phyloP scores from a whole-genome alignment of 495 filamentous ascomycete genomes.

The Eremomyces bilateralis region DNA sequence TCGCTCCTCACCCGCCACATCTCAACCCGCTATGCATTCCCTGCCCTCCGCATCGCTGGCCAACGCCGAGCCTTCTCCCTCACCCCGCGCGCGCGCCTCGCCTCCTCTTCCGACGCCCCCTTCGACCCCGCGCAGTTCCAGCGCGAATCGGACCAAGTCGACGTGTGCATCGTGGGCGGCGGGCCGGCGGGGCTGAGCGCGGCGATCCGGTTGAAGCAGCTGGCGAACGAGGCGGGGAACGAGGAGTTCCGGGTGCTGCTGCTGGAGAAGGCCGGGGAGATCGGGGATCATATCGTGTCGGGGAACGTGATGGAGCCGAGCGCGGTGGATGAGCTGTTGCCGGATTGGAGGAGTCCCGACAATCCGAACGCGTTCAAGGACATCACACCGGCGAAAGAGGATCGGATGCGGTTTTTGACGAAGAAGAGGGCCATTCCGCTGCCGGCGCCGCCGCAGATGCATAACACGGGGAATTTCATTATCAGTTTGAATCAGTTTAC shows the following conservation, averaged over 20 bases:
- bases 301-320: conserved; percentile 88
- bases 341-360: conserved; percentile 76
- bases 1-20: too few relatives aligned
- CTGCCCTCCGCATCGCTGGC: background rate
- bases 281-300: conserved; percentile 88
- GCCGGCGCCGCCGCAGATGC: conserved; percentile 87
- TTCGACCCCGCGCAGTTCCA: conserved; percentile 58
- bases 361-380: conserved; percentile 70
- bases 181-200: conserved; percentile 82
- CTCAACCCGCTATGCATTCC: background rate
- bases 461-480: conserved; percentile 96
- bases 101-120: conserved; percentile 26
- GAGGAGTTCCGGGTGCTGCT: conserved; percentile 86
- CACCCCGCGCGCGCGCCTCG: background rate
- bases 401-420: conserved; percentile 92
- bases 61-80: background rate
- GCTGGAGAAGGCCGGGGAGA: conserved; percentile 85
- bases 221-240: conserved; percentile 87
- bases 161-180: conserved; percentile 92
- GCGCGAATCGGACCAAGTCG: conserved; percentile 78
- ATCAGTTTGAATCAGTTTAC: conserved; percentile 82
- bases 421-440: conserved; percentile 55
- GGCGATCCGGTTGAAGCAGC: conserved; percentile 86
- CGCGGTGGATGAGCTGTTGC: conserved; percentile 73
- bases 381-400: conserved; percentile 58